Evolutionary conservation across 2,329 filamentous ascomycete species (phyloP), one percentile per base, ranked within the genome.

Genomic region (Neurospora sp.): DNA sequence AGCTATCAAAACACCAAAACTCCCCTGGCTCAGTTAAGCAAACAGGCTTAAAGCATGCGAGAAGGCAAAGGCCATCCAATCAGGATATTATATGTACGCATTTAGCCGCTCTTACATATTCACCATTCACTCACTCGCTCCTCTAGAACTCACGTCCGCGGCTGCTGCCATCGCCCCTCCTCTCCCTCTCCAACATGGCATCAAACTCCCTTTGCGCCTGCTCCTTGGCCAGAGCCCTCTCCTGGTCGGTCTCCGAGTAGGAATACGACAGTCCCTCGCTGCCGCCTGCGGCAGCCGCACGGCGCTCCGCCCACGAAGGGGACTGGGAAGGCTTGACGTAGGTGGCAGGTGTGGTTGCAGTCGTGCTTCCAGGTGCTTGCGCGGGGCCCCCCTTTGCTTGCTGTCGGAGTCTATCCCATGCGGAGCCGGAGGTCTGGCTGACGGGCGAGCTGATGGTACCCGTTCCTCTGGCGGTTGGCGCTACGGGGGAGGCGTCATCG

Each of bases 131-230:
- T 28, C 43, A 11, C 52, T 36, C 17, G 4, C 15, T 17, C 4
- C 6, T 15, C 17, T 33, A 62, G 8, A 62, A 36, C 12, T 15
- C 28, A 36, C 52, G 52, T 62, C 52, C 15, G 4, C 28, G 52
- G 8, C 52, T n/a, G 15, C 52, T 62, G 52, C 52, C 52, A 66
- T 41, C 17, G 23, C 69, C 69, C n/a, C 39, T 19, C 43, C 68
- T 72, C 70, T 77, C 75, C 57, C 73, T 70, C 71, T 77, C 75
- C 69, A 77, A 67, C 75, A 77, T 75, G 67, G 73, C 75, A 38
- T 77, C 75, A 70, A 77, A 77, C 66, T 77, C 75, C 66, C 70
- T 73, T 57, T 77, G 75, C 1, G 75, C 75, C 69, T 74, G 73
- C 17, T 73, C 72, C 71, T 72, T 75, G 4, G 73, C 73, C 33